Evolutionary conservation across 1,284 basidiomycete genomes (phyloP).

Genomic region (Kwoniella shivajii): DNA sequence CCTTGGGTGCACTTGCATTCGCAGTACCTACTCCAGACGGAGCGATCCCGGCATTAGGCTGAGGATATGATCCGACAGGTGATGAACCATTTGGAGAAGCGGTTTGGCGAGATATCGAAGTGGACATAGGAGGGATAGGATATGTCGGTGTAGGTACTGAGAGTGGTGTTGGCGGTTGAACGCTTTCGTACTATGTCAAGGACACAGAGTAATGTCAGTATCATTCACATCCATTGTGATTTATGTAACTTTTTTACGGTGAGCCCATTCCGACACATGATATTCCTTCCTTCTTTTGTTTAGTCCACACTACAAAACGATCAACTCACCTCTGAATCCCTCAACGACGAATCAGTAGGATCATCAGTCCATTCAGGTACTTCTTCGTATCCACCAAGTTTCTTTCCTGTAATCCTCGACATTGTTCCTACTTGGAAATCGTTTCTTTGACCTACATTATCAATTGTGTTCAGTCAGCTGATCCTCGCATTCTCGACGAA

Average conservation of each 20-base stretch:
- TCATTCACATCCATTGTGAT: background rate
- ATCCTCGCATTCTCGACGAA: too few relatives aligned
- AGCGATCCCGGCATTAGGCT: background rate
- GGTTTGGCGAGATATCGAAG: background rate
- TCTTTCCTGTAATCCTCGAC: slow-evolving; percentile 40
- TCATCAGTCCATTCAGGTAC: slow-evolving; percentile 56
- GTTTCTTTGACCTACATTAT: background rate
- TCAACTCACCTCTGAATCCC: slow-evolving; percentile 50
- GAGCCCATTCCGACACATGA: too few relatives aligned
- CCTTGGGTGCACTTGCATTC: slow-evolving; percentile 9
- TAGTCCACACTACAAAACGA: background rate
- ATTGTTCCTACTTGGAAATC: slow-evolving; percentile 46
- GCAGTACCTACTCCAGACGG: background rate
- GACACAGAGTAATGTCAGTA: background rate
- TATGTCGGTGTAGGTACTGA: slow-evolving; percentile 10
- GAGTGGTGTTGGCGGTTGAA: slow-evolving; percentile 13
- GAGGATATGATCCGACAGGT: slow-evolving; percentile 25
- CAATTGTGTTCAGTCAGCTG: too few relatives aligned
- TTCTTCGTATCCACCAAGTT: slow-evolving; percentile 40
- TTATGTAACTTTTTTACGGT: too few relatives aligned
- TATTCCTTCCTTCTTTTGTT: too few relatives aligned
- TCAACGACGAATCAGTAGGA: slow-evolving; percentile 54
- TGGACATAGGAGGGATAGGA: slow-evolving; percentile 16
- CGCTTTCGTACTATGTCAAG: slow-evolving; percentile 12
- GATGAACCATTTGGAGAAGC: slow-evolving; percentile 21